phyloP scores from a whole-genome alignment of 257 asterid species.

The Oldenlandia corymbosa region DNA sequence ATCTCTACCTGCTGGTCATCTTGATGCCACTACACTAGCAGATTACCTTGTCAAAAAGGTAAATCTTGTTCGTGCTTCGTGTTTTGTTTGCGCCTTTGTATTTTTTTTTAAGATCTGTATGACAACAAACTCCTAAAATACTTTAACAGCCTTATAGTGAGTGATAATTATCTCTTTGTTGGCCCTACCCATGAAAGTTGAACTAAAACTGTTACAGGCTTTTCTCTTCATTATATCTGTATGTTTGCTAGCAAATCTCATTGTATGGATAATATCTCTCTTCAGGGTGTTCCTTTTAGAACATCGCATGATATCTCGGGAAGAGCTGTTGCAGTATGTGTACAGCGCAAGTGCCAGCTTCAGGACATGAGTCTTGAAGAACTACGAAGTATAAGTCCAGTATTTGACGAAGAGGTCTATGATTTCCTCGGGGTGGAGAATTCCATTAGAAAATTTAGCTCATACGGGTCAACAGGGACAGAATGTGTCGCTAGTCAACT shows the following conservation, averaged over 20 bases:
- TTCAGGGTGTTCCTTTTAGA: slow-evolving; percentile 88
- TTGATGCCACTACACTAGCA: slow-evolving; percentile 95
- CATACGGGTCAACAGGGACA: slow-evolving; percentile 96
- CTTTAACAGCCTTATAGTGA: too few relatives aligned
- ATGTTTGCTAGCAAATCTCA: too few relatives aligned
- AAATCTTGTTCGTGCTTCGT: slow-evolving; percentile 9
- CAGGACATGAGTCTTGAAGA: slow-evolving; percentile 60
- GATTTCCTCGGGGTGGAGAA: slow-evolving; percentile 84
- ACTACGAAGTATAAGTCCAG: slow-evolving; percentile 49
- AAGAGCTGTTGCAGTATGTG: slow-evolving; percentile 76
- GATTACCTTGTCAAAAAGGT: slow-evolving; percentile 98
- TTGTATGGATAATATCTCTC: not conserved
- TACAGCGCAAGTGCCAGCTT: slow-evolving; percentile 56
- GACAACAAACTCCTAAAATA: too few relatives aligned
- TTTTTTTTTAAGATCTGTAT: too few relatives aligned
- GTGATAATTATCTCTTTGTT: not conserved
- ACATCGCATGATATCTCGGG: slow-evolving; percentile 95
- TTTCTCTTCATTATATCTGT: too few relatives aligned
- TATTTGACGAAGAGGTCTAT: slow-evolving; percentile 71
- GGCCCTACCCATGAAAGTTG: not conserved
- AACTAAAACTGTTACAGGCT: not conserved
- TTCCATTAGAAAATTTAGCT: slow-evolving; percentile 71
- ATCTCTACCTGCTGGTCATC: slow-evolving; percentile 95
- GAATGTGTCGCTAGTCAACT: slow-evolving; percentile 83
- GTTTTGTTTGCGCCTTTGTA: not conserved